A percentile compares a stretch with the other conserved stretches of the same genome.
phyloP scores from a whole-genome alignment of 495 filamentous ascomycete genomes.

The Talaromyces liani region DNA sequence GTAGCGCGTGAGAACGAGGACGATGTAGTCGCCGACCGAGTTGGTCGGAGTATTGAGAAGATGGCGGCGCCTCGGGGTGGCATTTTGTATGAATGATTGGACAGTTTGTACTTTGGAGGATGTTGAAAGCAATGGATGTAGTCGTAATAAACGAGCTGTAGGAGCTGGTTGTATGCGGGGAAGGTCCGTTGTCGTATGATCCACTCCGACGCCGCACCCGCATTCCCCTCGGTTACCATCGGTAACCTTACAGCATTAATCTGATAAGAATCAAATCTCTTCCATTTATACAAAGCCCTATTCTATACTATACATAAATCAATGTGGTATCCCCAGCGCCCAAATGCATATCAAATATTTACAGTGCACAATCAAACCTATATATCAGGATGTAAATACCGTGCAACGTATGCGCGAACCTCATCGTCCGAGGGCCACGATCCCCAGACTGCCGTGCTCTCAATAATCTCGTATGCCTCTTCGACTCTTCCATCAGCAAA shows the following conservation, averaged over 20 bases:
- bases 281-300: background rate
- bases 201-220: background rate
- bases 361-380: background rate
- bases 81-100: background rate
- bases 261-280: background rate
- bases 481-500: constrained; percentile 23
- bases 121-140: background rate
- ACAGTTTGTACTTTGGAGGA: background rate
- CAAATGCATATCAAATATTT: constrained; percentile 5
- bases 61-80: background rate
- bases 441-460: constrained; percentile 37
- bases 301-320: background rate
- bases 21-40: background rate
- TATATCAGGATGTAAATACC: constrained; percentile 9
- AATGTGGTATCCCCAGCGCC: background rate
- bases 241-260: background rate
- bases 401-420: constrained; percentile 35
- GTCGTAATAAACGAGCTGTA: constrained; percentile 13
- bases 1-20: background rate
- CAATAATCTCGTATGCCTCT: constrained; percentile 37
- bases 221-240: background rate
- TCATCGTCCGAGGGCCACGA: constrained; percentile 48
- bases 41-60: background rate
- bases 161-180: constrained; percentile 10
- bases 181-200: background rate